Evolutionary conservation across 495 filamentous ascomycete genomes (phyloP).

Genomic region (Annulohypoxylon moriforme): DNA sequence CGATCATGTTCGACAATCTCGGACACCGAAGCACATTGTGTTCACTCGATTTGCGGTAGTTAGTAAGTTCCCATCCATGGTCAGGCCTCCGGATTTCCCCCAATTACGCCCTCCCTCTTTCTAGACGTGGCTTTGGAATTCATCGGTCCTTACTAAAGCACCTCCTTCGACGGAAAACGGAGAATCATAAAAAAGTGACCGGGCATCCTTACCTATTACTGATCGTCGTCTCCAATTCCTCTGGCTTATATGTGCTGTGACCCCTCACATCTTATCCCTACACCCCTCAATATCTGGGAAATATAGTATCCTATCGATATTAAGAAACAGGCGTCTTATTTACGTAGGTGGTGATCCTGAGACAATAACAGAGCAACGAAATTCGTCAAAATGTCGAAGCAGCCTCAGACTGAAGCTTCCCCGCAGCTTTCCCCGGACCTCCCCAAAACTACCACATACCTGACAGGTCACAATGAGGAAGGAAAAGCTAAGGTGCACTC

Average conservation of each 20-base stretch:
- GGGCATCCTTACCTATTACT: not conserved
- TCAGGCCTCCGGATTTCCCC: slow-evolving; percentile 14
- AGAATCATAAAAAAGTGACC: not conserved
- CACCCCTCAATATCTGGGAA: not conserved
- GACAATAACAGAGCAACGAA: not conserved
- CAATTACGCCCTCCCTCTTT: slow-evolving; percentile 5
- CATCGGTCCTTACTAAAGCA: not conserved
- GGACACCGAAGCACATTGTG: not conserved
- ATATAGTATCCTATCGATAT: not conserved
- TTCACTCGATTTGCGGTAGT: not conserved
- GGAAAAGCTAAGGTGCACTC: slow-evolving; percentile 55
- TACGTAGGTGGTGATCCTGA: too few relatives aligned
- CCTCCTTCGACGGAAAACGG: not conserved
- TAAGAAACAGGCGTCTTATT: not conserved
- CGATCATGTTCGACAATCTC: not conserved
- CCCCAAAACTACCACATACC: slow-evolving; percentile 50
- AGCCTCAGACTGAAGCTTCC: slow-evolving; percentile 9
- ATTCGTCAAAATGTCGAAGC: slow-evolving; percentile 26
- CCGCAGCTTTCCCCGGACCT: slow-evolving; percentile 47
- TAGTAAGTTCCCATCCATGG: not conserved
- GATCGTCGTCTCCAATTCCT: slow-evolving; percentile 1
- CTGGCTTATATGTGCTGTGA: not conserved
- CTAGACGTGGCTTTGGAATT: not conserved
- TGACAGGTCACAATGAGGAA: slow-evolving; percentile 53
- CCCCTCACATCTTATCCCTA: not conserved